Evolutionary conservation across 345 rosid species (phyloP), one percentile per base, ranked within the genome.

Genomic region (Gossypium raimondii): DNA sequence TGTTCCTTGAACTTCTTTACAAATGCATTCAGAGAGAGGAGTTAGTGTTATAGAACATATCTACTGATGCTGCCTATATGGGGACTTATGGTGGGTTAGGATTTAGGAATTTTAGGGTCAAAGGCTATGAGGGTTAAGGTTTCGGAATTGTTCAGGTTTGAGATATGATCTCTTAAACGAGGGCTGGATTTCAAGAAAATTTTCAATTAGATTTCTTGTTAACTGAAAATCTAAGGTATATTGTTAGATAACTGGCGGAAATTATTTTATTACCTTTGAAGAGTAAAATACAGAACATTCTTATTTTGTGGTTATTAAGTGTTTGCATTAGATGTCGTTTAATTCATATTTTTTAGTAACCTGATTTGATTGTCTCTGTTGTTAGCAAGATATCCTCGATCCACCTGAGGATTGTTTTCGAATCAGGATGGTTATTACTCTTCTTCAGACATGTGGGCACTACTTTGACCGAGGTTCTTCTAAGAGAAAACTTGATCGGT

Each of bases 341-440:
- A n/a, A 24, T 60, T 73, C 64, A 41, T 22, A 51, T 57, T 73
- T 58, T 34, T 6, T 14, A 58, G 67, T 70, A 2, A 44, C 60
- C 34, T 29, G 34, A 74, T 69, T 69, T 16, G 11, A 9, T 62
- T 60, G 3, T 25, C 38, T 73, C 22, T 82, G 79, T 75, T 81
- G 58, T 76, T 78, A 96, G 99, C 92, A 87, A 88, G 97, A 93
- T 78, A 83, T 80, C 59, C 81, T 96, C 77, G 99, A 93, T 82
- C 99, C 97, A 75, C 95, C 92, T 12, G 98, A 93, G 81, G 99
- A 96, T 83, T 93, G 92, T 86, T 96, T 96, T 84, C 93, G 97
- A 60, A 83, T 93, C 78, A 92, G 98, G 84, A 88, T 96, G 99
- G 90, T 93, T 73, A 81, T 90, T 76, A 92, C 84, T 76, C 98